phyloP scores from a whole-genome alignment of 2,329 filamentous ascomycete species.

The Dactylellina parvicollis region DNA sequence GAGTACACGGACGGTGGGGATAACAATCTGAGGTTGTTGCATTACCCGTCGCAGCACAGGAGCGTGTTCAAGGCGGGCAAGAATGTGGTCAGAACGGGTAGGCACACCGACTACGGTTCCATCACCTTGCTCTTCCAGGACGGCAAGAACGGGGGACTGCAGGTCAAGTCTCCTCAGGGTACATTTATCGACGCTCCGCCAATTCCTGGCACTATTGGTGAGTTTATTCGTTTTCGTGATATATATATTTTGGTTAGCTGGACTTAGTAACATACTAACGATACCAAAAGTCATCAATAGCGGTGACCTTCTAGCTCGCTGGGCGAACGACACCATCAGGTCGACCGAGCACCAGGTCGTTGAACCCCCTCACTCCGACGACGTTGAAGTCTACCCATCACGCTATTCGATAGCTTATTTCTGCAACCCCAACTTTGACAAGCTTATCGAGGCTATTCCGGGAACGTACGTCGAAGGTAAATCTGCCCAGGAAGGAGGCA shows the following conservation, averaged over 20 bases:
- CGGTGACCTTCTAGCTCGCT: constrained; percentile 83
- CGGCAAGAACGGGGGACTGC: constrained; percentile 65
- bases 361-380: constrained; percentile 73
- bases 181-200: constrained; percentile 84
- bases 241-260: neutral
- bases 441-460: constrained; percentile 80
- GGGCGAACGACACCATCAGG: constrained; percentile 91
- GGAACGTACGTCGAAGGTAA: constrained; percentile 71
- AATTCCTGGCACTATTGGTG: constrained; percentile 72
- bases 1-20: constrained; percentile 74
- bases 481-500: constrained; percentile 67
- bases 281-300: constrained; percentile 80
- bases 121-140: constrained; percentile 74
- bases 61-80: constrained; percentile 74
- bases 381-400: constrained; percentile 71
- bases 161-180: constrained; percentile 75
- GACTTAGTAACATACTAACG: neutral
- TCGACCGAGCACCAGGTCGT: constrained; percentile 91
- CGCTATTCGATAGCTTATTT: constrained; percentile 93
- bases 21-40: constrained; percentile 77
- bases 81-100: constrained; percentile 78
- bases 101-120: constrained; percentile 75
- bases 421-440: constrained; percentile 84
- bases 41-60: constrained; percentile 76
- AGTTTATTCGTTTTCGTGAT: neutral